A percentile compares a stretch with the other conserved stretches of the same genome.
Conservation (phyloP, 805 yeast species). For the Metschnikowia koreensis region DNA sequence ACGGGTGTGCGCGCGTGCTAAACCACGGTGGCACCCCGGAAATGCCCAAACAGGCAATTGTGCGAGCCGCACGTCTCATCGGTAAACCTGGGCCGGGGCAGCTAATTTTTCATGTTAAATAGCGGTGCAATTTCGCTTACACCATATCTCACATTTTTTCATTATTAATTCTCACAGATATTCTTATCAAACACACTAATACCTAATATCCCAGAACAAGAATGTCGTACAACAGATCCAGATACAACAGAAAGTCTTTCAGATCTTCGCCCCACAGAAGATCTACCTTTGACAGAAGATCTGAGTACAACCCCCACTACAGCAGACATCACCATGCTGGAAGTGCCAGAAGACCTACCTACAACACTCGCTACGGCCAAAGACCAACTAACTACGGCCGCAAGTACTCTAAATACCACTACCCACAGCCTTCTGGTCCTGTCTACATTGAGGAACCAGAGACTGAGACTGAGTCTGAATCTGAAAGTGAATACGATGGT, state of each 20-base stretch:
- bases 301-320: constrained; percentile 2
- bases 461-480: constrained; percentile 29
- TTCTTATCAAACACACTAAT: neutral
- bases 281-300: constrained; percentile 3
- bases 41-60: constrained; percentile 4
- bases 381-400: constrained; percentile 10
- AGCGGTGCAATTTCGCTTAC: constrained; percentile 2
- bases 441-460: constrained; percentile 46
- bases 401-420: constrained; percentile 33
- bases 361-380: neutral
- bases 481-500: constrained; percentile 23
- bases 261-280: constrained; percentile 16
- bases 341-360: neutral
- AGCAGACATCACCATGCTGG: constrained; percentile 8
- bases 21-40: neutral
- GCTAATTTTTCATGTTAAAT: constrained; percentile 9
- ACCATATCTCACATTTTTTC: too few relatives aligned
- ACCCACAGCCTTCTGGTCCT: constrained; percentile 33
- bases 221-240: constrained; percentile 20
- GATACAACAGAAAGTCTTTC: constrained; percentile 25
- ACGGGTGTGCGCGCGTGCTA: constrained; percentile 1
- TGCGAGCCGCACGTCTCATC: constrained; percentile 22
- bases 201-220: neutral
- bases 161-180: too few relatives aligned
- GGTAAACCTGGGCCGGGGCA: constrained; percentile 4